phyloP scores from a whole-genome alignment of 495 filamentous ascomycete species.

The Apiosordaria backusii region DNA sequence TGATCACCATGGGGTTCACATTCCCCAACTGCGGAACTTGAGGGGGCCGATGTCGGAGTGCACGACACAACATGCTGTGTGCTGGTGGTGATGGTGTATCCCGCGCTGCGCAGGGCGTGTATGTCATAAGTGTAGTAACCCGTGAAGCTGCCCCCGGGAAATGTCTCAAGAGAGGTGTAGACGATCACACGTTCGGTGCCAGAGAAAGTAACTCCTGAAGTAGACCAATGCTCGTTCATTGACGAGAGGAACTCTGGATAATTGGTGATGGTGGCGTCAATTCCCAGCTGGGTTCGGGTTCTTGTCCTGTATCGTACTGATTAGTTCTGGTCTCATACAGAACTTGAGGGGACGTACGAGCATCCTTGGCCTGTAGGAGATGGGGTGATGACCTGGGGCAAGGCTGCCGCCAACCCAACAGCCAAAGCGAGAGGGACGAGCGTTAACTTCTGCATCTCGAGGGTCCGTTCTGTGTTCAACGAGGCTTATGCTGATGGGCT shows the following conservation, averaged over 20 bases:
- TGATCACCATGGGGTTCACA: slow-evolving; percentile 11
- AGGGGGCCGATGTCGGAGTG: background rate
- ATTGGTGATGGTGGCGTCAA: slow-evolving; percentile 3
- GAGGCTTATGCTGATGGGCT: background rate
- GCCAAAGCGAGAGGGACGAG: background rate
- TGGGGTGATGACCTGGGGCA: background rate
- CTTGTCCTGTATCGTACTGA: background rate
- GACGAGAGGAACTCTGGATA: background rate
- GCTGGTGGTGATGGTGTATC: slow-evolving; percentile 7
- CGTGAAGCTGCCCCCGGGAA: background rate
- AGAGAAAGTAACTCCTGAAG: slow-evolving; percentile 2
- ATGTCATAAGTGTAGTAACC: slow-evolving; percentile 6
- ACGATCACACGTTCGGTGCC: background rate
- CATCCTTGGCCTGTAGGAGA: background rate
- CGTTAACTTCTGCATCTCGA: background rate
- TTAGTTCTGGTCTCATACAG: background rate
- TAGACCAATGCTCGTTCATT: slow-evolving; percentile 8
- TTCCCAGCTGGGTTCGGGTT: slow-evolving; percentile 3
- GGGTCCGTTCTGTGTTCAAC: background rate
- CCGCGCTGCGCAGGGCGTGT: slow-evolving; percentile 3
- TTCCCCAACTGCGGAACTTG: background rate
- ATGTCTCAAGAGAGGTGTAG: slow-evolving; percentile 2
- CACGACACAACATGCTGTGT: background rate
- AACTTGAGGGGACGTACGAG: background rate
- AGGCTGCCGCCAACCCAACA: background rate